These are phyloP conservation scores for Eucalyptus erythrocorys DNA, from an alignment of 345 rosid species.

Conservation along the genomic window DNA sequence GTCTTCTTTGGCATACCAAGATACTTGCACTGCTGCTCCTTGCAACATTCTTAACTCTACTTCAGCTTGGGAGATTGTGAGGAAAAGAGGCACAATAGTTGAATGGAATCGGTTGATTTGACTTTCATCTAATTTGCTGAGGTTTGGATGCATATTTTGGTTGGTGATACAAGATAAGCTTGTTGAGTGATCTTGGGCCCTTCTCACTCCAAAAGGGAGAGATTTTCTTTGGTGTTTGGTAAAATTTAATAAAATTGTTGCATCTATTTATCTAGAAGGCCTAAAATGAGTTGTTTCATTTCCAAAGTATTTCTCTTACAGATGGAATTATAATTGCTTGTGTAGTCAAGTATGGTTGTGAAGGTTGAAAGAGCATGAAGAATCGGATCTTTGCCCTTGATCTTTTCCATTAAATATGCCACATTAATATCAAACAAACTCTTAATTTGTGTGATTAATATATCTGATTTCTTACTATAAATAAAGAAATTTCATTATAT, in stretches of 20 bases:
- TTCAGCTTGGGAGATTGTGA: background rate
- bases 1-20: rapidly evolving
- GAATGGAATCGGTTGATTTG: background rate
- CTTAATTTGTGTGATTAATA: too few relatives aligned
- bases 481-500: too few relatives aligned
- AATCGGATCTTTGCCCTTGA: too few relatives aligned
- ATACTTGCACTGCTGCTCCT: background rate
- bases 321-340: background rate
- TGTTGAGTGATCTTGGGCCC: too few relatives aligned
- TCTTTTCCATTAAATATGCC: too few relatives aligned
- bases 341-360: too few relatives aligned
- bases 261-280: background rate
- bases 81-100: background rate
- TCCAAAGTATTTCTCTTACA: background rate
- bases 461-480: too few relatives aligned
- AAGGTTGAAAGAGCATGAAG: too few relatives aligned
- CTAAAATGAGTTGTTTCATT: background rate
- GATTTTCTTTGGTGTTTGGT: background rate
- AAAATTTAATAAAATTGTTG: background rate
- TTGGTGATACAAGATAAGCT: background rate
- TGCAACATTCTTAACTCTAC: background rate
- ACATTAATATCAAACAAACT: too few relatives aligned
- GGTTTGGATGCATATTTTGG: background rate
- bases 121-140: background rate
- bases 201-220: too few relatives aligned